phyloP scores from a whole-genome alignment of 2,329 filamentous ascomycete species.

The Mollisia scopiformis region DNA sequence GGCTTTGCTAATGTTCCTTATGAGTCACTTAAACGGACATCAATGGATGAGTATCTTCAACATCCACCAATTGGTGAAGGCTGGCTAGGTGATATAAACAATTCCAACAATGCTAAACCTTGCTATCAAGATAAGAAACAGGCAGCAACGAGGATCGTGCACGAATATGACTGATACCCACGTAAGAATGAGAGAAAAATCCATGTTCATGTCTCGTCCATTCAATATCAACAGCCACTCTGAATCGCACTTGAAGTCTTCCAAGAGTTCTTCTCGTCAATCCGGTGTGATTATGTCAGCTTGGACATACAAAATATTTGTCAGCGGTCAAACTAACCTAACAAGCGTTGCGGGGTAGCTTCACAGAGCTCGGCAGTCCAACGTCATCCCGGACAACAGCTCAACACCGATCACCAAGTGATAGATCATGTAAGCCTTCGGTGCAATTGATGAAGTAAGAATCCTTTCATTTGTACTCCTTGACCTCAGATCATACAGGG shows the following conservation, averaged over 20 bases:
- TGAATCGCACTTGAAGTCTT: background rate
- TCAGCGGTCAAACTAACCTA: background rate
- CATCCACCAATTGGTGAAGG: background rate
- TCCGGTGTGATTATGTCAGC: too few relatives aligned
- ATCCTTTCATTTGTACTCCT: background rate
- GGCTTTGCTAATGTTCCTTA: background rate
- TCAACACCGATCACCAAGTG: background rate
- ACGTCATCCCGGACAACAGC: background rate
- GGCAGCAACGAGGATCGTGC: background rate
- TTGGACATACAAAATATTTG: too few relatives aligned
- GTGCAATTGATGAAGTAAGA: background rate
- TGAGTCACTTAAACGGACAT: background rate
- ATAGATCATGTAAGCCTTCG: background rate
- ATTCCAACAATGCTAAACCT: background rate
- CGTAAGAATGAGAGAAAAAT: background rate
- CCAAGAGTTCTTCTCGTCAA: background rate
- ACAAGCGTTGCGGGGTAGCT: background rate
- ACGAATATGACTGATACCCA: background rate
- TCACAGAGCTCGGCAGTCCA: background rate
- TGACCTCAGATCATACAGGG: background rate
- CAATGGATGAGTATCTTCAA: background rate
- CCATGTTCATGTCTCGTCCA: background rate
- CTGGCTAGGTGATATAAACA: background rate
- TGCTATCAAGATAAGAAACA: background rate
- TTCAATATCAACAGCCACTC: background rate